phyloP scores from a whole-genome alignment of 768 basidiomycete species.

The Wakefieldia striispora region DNA sequence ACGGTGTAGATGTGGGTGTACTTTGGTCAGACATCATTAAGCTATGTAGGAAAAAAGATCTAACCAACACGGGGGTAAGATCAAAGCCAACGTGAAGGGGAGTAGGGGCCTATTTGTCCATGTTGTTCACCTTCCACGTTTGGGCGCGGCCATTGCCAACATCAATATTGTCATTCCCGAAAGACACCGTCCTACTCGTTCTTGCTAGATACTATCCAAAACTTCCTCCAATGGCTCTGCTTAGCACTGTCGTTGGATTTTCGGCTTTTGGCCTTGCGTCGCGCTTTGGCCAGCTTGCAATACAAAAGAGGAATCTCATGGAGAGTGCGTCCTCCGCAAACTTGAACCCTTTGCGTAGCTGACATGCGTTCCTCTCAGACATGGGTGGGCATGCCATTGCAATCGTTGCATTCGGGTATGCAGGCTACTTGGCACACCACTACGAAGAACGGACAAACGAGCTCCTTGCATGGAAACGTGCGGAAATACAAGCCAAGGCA shows the following conservation, averaged over 20 bases:
- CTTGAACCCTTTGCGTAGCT: neutral
- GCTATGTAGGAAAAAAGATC: neutral
- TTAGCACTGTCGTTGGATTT: conserved; percentile 72
- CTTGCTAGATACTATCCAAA: neutral
- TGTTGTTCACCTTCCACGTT: conserved; percentile 22
- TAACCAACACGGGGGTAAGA: neutral
- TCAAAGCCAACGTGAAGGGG: neutral
- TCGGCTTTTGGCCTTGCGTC: conserved; percentile 80
- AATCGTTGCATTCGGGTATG: conserved; percentile 67
- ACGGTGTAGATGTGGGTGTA: conserved; percentile 7
- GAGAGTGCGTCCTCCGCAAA: conserved; percentile 58
- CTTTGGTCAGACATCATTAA: conserved; percentile 17
- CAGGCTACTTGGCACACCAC: conserved; percentile 71
- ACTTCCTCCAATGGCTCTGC: conserved; percentile 51
- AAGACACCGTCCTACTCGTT: conserved; percentile 10
- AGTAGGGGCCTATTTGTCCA: conserved; percentile 24
- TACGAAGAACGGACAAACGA: conserved; percentile 65
- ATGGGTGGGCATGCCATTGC: conserved; percentile 67
- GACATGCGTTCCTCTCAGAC: conserved; percentile 44
- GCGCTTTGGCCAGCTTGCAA: conserved; percentile 82
- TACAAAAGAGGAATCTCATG: conserved; percentile 77
- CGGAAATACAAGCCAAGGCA: conserved; percentile 52
- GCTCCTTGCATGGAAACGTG: conserved; percentile 62
- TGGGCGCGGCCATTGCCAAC: neutral
- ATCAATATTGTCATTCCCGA: conserved; percentile 6